These are phyloP conservation scores for Fusarium odoratissimum DNA, from an alignment of 2,329 filamentous ascomycete genomes.

Conservation along the genomic window DNA sequence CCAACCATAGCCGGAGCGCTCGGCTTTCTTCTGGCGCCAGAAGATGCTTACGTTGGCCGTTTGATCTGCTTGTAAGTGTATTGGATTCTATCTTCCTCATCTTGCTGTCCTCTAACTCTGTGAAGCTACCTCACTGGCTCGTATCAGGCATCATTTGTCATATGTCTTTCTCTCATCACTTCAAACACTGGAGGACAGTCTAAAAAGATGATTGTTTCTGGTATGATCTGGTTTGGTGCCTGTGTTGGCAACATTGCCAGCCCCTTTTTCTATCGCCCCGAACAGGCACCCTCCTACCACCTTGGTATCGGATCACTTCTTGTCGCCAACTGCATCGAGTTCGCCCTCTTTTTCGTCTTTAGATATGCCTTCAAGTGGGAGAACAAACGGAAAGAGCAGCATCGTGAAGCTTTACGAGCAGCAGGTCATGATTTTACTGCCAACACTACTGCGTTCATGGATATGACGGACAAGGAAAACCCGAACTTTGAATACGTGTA, in stretches of 20 bases:
- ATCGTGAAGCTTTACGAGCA: conserved; percentile 47
- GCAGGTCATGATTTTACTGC: conserved; percentile 40
- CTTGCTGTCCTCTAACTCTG: neutral
- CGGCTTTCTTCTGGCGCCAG: conserved; percentile 65
- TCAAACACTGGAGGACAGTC: conserved; percentile 67
- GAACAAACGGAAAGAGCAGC: conserved; percentile 54
- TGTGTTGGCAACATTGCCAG: conserved; percentile 71
- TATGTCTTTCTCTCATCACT: conserved; percentile 58
- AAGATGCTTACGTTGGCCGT: conserved; percentile 61
- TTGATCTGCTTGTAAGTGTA: conserved; percentile 63
- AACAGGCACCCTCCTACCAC: conserved; percentile 59
- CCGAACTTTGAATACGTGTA: conserved; percentile 57
- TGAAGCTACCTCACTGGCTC: conserved; percentile 51
- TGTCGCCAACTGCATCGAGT: conserved; percentile 54
- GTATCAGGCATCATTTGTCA: conserved; percentile 55
- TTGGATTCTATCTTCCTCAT: neutral
- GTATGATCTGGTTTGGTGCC: conserved; percentile 68
- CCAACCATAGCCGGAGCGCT: conserved; percentile 70
- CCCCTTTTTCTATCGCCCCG: conserved; percentile 70
- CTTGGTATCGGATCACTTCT: conserved; percentile 57
- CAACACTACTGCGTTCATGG: conserved; percentile 55
- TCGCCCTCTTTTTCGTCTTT: conserved; percentile 53
- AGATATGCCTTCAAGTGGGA: conserved; percentile 54
- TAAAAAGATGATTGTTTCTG: conserved; percentile 74
- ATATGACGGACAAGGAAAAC: conserved; percentile 58